Evolutionary conservation across 1,139 yeast species (phyloP).

Genomic region (Pichia sp.): DNA sequence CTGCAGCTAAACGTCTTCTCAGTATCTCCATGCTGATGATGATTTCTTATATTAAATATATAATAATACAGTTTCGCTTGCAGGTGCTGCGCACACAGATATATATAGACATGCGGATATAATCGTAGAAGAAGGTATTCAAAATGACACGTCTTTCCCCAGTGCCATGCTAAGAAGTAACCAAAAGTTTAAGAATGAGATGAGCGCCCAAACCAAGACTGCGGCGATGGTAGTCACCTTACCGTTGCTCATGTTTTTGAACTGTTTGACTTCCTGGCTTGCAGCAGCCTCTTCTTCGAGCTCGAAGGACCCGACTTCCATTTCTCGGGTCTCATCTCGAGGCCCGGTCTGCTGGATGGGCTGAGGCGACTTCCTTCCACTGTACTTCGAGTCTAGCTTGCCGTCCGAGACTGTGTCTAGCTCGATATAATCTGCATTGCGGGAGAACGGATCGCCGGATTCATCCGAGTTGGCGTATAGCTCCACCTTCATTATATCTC

Average conservation of each 20-base stretch:
- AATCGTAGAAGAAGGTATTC: background rate
- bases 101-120: background rate
- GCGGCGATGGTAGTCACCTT: slow-evolving; percentile 43
- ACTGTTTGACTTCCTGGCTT: slow-evolving; percentile 22
- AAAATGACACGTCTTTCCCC: slow-evolving; percentile 32
- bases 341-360: background rate
- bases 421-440: slow-evolving; percentile 10
- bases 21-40: too few species aligned
- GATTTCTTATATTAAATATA: too few species aligned
- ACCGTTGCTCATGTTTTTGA: slow-evolving; percentile 54
- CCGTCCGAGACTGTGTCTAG: slow-evolving; percentile 3
- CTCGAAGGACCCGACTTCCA: slow-evolving; percentile 9
- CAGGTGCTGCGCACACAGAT: background rate
- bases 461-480: slow-evolving; percentile 17
- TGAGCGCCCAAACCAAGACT: slow-evolving; percentile 48
- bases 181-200: slow-evolving; percentile 48
- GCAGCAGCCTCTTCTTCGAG: background rate
- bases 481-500: slow-evolving; percentile 67
- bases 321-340: background rate
- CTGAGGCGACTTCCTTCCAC: background rate
- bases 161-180: slow-evolving; percentile 44
- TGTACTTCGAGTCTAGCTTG: background rate
- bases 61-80: background rate
- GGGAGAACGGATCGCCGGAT: background rate
- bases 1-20: too few species aligned